These are phyloP conservation scores for Aphanoascus verrucosus DNA, from an alignment of 2,329 filamentous ascomycete species.

Conservation along the genomic window DNA sequence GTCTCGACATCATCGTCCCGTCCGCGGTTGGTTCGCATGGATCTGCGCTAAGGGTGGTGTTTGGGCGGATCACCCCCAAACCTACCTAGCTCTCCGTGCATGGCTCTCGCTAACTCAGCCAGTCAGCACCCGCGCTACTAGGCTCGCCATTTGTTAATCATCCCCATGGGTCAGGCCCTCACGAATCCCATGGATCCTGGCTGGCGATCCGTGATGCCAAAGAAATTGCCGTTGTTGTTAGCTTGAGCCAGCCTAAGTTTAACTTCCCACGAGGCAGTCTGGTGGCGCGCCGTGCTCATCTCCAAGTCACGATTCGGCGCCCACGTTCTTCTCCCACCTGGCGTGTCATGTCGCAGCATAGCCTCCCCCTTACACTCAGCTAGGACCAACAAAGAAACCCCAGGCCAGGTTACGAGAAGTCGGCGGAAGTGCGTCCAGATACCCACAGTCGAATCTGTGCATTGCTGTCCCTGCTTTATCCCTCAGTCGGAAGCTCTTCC, in stretches of 20 bases:
- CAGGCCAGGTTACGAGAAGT: constrained; percentile 7
- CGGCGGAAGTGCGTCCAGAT: not conserved
- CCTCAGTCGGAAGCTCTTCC: too few species aligned
- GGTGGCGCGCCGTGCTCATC: constrained; percentile 9
- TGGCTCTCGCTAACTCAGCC: constrained; percentile 13
- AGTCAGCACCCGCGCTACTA: constrained; percentile 5
- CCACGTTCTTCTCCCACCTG: constrained; percentile 5
- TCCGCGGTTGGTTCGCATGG: constrained; percentile 14
- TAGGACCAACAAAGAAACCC: constrained; percentile 10
- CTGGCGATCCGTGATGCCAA: constrained; percentile 4
- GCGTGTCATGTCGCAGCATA: constrained; percentile 2
- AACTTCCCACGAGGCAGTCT: constrained; percentile 12
- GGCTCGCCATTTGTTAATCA: constrained; percentile 5
- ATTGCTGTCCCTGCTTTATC: too few species aligned
- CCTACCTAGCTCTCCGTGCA: constrained; percentile 3
- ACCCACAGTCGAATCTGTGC: too few species aligned
- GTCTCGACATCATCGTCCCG: constrained; percentile 13
- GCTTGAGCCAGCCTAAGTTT: constrained; percentile 1
- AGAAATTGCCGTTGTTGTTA: not conserved
- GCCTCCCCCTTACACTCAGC: not conserved
- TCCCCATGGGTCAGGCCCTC: constrained; percentile 4
- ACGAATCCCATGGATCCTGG: constrained; percentile 8
- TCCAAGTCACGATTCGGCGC: constrained; percentile 8
- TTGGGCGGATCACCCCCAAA: constrained; percentile 10
- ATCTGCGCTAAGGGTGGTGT: constrained; percentile 15